A percentile compares a stretch with the other conserved stretches of the same genome.
phyloP scores from a whole-genome alignment of 2,329 filamentous ascomycete species.

The Alternaria infectoria region DNA sequence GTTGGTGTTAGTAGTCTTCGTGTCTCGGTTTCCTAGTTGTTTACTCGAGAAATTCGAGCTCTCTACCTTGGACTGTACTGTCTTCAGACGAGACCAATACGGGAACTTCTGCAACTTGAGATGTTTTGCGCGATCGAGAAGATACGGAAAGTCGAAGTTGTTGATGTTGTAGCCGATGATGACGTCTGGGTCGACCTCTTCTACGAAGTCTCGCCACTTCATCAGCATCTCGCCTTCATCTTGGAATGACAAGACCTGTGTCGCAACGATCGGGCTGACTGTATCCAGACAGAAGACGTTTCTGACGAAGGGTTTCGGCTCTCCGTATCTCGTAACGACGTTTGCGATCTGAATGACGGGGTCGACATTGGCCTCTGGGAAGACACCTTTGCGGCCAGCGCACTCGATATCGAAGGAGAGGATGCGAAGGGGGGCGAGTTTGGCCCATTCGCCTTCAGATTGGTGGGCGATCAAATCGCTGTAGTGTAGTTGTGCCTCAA shows the following conservation, averaged over 20 bases:
- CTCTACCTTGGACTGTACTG: conserved; percentile 72
- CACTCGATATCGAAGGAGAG: conserved; percentile 99
- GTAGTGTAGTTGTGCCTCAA: conserved; percentile 87
- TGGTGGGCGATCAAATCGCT: conserved; percentile 84
- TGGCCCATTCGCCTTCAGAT: conserved; percentile 92
- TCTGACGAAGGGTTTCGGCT: conserved; percentile 91
- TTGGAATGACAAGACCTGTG: conserved; percentile 83
- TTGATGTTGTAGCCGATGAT: conserved; percentile 99
- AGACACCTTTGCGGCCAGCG: conserved; percentile 95
- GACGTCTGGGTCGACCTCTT: conserved; percentile 91
- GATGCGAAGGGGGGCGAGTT: conserved; percentile 92
- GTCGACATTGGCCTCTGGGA: conserved; percentile 89
- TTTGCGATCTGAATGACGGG: conserved; percentile 99
- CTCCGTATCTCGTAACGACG: conserved; percentile 91
- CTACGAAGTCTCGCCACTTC: conserved; percentile 87
- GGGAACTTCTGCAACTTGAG: conserved; percentile 82
- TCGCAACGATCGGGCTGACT: conserved; percentile 92
- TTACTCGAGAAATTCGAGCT: conserved; percentile 93
- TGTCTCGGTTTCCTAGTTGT: conserved; percentile 96
- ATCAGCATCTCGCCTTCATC: conserved; percentile 89
- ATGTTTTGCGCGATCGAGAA: conserved; percentile 85
- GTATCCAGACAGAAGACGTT: conserved; percentile 96
- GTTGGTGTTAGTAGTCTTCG: conserved; percentile 92
- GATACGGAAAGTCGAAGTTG: conserved; percentile 98
- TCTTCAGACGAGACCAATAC: conserved; percentile 82